These are phyloP conservation scores for Populus hybrid DNA, from an alignment of 441 rosid genomes.

Conservation along the genomic window DNA sequence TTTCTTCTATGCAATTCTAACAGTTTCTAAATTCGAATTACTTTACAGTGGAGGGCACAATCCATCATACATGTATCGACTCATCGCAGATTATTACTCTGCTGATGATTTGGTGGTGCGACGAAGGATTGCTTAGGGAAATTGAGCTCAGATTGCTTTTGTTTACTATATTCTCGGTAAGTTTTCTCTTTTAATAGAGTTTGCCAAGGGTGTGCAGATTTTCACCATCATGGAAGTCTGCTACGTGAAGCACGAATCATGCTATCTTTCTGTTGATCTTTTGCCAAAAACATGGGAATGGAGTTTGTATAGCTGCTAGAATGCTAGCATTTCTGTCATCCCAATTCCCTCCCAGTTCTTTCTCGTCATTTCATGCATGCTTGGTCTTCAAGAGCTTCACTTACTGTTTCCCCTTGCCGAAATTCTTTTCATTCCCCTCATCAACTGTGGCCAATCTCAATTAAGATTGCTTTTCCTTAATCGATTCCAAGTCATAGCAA, in stretches of 20 bases:
- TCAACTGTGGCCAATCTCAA: not conserved
- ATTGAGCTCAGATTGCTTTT: slow-evolving; percentile 20
- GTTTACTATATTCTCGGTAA: slow-evolving; percentile 15
- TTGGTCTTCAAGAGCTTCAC: not conserved
- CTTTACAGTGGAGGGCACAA: slow-evolving; percentile 91
- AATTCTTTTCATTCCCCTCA: not conserved
- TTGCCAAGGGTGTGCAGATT: not conserved
- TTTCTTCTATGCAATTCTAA: not conserved
- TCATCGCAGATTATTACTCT: slow-evolving; percentile 93
- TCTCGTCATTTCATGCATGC: not conserved
- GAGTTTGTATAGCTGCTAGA: not conserved
- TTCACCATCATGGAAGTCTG: not conserved
- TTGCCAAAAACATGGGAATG: not conserved
- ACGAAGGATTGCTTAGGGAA: slow-evolving; percentile 40
- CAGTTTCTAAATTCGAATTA: not conserved
- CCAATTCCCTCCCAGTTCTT: not conserved
- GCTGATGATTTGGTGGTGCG: slow-evolving; percentile 89
- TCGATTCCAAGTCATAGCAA: not conserved
- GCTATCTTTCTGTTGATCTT: not conserved
- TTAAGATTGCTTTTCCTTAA: not conserved
- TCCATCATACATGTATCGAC: slow-evolving; percentile 97
- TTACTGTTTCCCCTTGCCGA: not conserved
- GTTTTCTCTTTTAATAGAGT: not conserved
- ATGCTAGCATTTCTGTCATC: not conserved
- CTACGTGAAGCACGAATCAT: not conserved